Conservation (phyloP, 169 alveolate genomes). For the Plasmodium coatneyi region DNA sequence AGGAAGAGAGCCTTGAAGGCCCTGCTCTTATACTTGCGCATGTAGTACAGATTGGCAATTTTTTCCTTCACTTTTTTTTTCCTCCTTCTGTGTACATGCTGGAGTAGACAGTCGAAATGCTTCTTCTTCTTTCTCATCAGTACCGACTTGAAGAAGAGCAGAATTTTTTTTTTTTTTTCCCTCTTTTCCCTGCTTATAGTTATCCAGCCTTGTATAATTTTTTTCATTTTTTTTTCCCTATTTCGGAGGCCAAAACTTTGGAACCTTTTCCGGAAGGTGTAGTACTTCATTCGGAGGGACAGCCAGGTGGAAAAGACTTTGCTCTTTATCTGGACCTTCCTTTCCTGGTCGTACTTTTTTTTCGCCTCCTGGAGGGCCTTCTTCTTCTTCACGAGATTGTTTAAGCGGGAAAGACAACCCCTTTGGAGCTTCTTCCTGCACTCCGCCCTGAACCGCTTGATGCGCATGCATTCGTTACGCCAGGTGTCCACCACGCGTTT, state of each 20-base stretch:
- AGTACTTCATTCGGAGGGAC: constrained; percentile 26
- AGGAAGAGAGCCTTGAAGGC: constrained; percentile 25
- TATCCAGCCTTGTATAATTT: constrained; percentile 10
- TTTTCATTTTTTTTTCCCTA: constrained; percentile 30
- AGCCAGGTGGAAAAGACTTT: constrained; percentile 29
- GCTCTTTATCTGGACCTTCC: neutral
- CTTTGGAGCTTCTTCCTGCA: neutral
- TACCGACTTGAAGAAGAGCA: constrained; percentile 19
- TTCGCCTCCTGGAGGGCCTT: constrained; percentile 2
- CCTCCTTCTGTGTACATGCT: constrained; percentile 4
- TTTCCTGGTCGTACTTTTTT: neutral
- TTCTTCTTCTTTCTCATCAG: constrained; percentile 42
- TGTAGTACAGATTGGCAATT: constrained; percentile 11
- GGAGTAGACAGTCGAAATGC: neutral
- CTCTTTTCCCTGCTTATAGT: constrained; percentile 2
- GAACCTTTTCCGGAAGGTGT: constrained; percentile 15
- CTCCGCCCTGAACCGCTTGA: constrained; percentile 5
- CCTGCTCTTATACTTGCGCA: constrained; percentile 28
- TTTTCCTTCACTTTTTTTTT: constrained; percentile 33
- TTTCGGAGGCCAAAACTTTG: constrained; percentile 5
- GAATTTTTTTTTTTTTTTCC: constrained; percentile 24
- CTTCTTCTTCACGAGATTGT: neutral
- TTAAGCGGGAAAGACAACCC: neutral
- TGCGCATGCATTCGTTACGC: neutral
- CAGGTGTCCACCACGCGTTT: constrained; percentile 30